Base-by-base conservation (phyloP, 1,284 basidiomycete species). In the Cryptococcus hybrid region DNA sequence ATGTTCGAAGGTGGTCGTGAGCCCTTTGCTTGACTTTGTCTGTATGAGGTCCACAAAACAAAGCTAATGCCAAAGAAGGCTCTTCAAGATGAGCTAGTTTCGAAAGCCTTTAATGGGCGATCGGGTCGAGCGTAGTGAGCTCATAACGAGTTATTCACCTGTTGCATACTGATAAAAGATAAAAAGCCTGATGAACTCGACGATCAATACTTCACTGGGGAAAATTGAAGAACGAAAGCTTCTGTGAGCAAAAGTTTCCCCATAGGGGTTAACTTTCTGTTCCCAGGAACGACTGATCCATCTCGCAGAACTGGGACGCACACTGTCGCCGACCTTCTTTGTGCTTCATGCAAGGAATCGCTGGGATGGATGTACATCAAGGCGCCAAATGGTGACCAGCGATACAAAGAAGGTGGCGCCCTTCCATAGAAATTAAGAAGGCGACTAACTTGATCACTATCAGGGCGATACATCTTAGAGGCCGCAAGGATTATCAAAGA, bases 401-500 rank as follows among this genome's bases (percentile, higher is more conserved):
- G 69, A 36, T 78, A 78, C 60, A 78, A 78, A 57, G 77, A 78
- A 59, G 75, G 74, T 74, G 53, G 57, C 24, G 46, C 35, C 15
- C 36, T 39, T 18, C 9, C 40, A 24, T 18, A 7, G 49, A 2
- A 12, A 35, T 30, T 47, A 7, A 6, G 45, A 15, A 39, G 34
- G 7, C 5, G 30, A 24, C 7, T 15, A 18, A 11, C 30, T 7
- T 8, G 56, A 49, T 55, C 38, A 43, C 52, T 13, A 34, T 11
- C 44, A 75, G 75, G 76, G 3, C 62, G 74, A 37, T 76, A 74
- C 58, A 78, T 78, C 43, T 62, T 78, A 55, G 71, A 74, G 57
- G 74, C 76, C 36, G 73, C 71, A 42, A 77, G 75, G 54, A 77
- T 80, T 7, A 71, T 84, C 55, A 82, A 81, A 69, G 83, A 85